Conservation (phyloP, 2,329 filamentous ascomycete genomes). For the Colletotrichum euphorbiae region DNA sequence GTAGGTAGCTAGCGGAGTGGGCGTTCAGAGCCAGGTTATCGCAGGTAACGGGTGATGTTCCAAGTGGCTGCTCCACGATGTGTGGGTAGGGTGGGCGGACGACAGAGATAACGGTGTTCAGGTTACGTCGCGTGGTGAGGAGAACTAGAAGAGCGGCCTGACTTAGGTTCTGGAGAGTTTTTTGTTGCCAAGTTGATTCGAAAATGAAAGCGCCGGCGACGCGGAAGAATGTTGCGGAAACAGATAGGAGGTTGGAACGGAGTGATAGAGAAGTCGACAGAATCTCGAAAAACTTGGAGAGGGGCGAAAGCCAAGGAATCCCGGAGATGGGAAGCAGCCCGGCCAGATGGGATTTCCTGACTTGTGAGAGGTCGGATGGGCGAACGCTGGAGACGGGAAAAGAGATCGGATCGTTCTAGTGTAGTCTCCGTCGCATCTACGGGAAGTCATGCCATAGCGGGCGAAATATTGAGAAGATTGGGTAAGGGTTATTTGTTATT, state of each 20-base stretch:
- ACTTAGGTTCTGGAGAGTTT: not conserved
- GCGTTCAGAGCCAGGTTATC: slow-evolving; percentile 31
- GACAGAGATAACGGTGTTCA: slow-evolving; percentile 34
- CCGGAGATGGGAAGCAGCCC: not conserved
- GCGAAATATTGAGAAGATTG: not conserved
- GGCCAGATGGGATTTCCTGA: slow-evolving; percentile 2
- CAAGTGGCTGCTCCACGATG: slow-evolving; percentile 34
- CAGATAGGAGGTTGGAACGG: not conserved
- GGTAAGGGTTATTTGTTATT: slow-evolving; percentile 2
- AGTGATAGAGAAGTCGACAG: slow-evolving; percentile 5
- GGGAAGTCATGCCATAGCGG: not conserved
- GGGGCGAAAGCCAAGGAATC: slow-evolving; percentile 26
- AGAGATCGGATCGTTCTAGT: not conserved
- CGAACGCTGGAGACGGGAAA: slow-evolving; percentile 3
- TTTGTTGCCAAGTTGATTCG: not conserved
- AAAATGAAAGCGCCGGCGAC: not conserved
- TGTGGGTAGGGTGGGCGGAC: slow-evolving; percentile 22
- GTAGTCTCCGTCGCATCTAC: not conserved
- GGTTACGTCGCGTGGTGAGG: slow-evolving; percentile 32
- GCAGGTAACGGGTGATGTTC: slow-evolving; percentile 31
- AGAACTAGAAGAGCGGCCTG: not conserved
- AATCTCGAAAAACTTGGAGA: not conserved
- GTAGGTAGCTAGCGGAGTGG: slow-evolving; percentile 36
- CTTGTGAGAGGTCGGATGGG: not conserved
- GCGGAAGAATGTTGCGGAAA: not conserved